phyloP scores from a whole-genome alignment of 2,329 filamentous ascomycete species.

The Zymoseptoria crescenta region DNA sequence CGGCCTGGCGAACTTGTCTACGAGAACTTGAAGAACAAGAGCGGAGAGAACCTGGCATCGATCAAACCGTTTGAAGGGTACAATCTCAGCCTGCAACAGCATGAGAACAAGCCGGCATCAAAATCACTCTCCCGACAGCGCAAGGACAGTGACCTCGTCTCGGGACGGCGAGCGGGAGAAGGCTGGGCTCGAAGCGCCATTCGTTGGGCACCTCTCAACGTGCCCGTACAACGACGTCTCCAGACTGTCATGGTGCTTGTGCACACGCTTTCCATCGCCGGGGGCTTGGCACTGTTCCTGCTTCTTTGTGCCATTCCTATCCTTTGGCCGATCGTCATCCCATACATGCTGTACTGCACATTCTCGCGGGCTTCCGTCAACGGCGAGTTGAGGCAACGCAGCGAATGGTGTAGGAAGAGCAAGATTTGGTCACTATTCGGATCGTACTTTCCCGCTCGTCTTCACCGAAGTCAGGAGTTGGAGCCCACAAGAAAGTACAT shows the following conservation, averaged over 20 bases:
- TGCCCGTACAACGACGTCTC: constrained; percentile 46
- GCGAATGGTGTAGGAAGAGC: constrained; percentile 62
- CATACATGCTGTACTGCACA: constrained; percentile 77
- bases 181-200: constrained; percentile 51
- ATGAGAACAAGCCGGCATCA: constrained; percentile 26
- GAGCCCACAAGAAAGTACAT: constrained; percentile 84
- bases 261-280: constrained; percentile 43
- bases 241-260: constrained; percentile 44
- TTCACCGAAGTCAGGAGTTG: constrained; percentile 78
- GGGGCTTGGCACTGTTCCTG: constrained; percentile 69
- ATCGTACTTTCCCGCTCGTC: constrained; percentile 79
- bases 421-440: constrained; percentile 83
- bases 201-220: constrained; percentile 78
- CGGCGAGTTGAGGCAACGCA: constrained; percentile 67
- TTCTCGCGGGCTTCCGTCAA: constrained; percentile 70
- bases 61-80: constrained; percentile 18
- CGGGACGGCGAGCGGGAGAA: constrained; percentile 46
- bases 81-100: constrained; percentile 22
- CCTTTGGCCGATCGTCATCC: constrained; percentile 71
- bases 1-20: constrained; percentile 30
- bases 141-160: constrained; percentile 37
- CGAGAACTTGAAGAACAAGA: constrained; percentile 38
- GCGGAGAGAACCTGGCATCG: constrained; percentile 37
- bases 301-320: constrained; percentile 84
- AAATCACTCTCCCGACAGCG: constrained; percentile 16